These are phyloP conservation scores for Seminavis robusta DNA, from an alignment of 108 stramenopile genomes.

Conservation along the genomic window DNA sequence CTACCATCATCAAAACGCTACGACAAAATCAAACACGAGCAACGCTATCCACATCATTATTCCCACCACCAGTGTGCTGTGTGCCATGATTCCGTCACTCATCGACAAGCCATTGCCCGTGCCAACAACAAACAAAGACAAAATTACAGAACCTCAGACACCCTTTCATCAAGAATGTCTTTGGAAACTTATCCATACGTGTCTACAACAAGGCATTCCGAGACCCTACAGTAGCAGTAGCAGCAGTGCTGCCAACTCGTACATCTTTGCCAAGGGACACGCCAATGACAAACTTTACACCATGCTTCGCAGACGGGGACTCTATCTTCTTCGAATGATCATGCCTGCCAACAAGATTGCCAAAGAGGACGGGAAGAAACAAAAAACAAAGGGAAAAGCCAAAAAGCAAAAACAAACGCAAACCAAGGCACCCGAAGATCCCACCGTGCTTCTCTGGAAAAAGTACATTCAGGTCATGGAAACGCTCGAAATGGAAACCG, in stretches of 20 bases:
- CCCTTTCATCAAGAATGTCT: slow-evolving; percentile 31
- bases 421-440: no score
- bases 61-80: slow-evolving; percentile 48
- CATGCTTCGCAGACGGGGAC: slow-evolving; percentile 57
- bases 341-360: slow-evolving; percentile 8
- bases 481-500: slow-evolving; percentile 83
- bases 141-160: slow-evolving; percentile 1
- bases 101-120: no score
- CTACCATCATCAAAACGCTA: not conserved
- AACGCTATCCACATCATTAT: slow-evolving; percentile 14
- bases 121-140: not conserved
- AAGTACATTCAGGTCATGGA: slow-evolving; percentile 72
- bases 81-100: slow-evolving; percentile 39
- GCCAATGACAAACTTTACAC: slow-evolving; percentile 12
- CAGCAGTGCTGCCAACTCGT: slow-evolving; percentile 7
- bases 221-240: slow-evolving; percentile 19
- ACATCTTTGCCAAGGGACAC: slow-evolving; percentile 14
- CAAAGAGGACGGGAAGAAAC: slow-evolving; percentile 1
- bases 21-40: not conserved
- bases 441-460: slow-evolving; percentile 44
- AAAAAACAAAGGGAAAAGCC: not conserved
- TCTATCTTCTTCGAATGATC: slow-evolving; percentile 53
- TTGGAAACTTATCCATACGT: slow-evolving; percentile 55
- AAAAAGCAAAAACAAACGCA: not conserved
- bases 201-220: slow-evolving; percentile 39